Evolutionary conservation across 768 basidiomycete species (phyloP).

Genomic region (Suillus tomentosus): DNA sequence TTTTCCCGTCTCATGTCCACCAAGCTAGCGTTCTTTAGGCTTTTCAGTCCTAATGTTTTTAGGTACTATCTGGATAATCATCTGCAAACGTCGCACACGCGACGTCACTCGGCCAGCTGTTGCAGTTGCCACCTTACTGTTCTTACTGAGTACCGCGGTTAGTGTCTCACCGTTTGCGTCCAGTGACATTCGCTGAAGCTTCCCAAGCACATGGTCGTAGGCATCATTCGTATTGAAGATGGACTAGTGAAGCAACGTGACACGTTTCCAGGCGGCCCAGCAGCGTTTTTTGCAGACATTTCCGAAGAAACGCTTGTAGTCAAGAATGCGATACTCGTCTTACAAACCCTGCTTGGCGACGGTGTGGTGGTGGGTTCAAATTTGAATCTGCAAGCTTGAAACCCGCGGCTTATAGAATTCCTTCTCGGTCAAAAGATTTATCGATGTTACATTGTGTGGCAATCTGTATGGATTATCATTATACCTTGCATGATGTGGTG

Average conservation of each 20-base stretch:
- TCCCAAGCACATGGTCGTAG: slow-evolving; percentile 17
- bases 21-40: neutral
- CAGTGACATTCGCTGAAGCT: neutral
- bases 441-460: slow-evolving; percentile 20
- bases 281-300: slow-evolving; percentile 23
- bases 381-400: neutral
- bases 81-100: neutral
- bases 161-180: neutral
- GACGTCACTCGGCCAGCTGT: neutral
- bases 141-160: neutral
- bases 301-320: slow-evolving; percentile 24
- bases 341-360: slow-evolving; percentile 16
- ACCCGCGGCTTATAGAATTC: neutral
- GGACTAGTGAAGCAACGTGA: slow-evolving; percentile 25
- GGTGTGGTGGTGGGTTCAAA: slow-evolving; percentile 10
- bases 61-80: neutral
- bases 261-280: slow-evolving; percentile 24
- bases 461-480: slow-evolving; percentile 14
- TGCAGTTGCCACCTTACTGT: neutral
- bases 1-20: neutral
- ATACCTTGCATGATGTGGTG: slow-evolving; percentile 12
- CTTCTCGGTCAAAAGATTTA: neutral
- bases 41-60: neutral
- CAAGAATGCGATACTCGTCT: slow-evolving; percentile 22
- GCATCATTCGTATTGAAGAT: slow-evolving; percentile 19